A percentile compares a stretch with the other conserved stretches of the same genome.
These are phyloP conservation scores for Beauveria sp. DNA, from an alignment of 2,329 filamentous ascomycete species.

Conservation along the genomic window DNA sequence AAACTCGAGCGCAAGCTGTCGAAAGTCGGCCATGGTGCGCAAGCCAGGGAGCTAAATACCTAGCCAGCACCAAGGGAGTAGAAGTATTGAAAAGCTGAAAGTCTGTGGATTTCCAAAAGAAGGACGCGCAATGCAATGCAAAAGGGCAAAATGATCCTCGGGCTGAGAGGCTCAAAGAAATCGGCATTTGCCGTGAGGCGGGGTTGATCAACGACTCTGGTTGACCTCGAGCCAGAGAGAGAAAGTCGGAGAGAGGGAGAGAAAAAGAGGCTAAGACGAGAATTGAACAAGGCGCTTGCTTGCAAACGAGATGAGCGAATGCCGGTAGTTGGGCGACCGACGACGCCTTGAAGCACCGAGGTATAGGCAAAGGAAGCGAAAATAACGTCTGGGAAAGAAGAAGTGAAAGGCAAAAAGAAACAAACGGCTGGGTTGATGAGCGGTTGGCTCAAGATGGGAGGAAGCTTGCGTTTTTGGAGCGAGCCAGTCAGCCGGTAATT, in stretches of 20 bases:
- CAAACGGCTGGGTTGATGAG: background rate
- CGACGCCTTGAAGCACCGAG: background rate
- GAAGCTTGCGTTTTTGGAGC: background rate
- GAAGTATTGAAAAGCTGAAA: background rate
- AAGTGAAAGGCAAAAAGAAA: background rate
- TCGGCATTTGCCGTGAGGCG: slow-evolving; percentile 7
- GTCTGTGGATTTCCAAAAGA: background rate
- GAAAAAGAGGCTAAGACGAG: background rate
- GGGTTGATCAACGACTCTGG: slow-evolving; percentile 6
- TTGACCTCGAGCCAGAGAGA: background rate
- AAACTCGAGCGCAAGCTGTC: slow-evolving; percentile 45
- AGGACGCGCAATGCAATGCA: slow-evolving; percentile 1
- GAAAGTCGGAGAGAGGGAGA: background rate
- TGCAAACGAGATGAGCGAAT: background rate
- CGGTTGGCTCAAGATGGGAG: background rate
- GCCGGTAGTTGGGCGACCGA: background rate
- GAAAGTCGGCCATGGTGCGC: slow-evolving; percentile 39
- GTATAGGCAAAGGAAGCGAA: background rate
- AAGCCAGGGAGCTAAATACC: background rate
- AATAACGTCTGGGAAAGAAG: background rate
- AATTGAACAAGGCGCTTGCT: background rate
- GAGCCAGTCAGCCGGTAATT: background rate
- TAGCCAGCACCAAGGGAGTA: no score
- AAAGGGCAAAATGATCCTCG: background rate
- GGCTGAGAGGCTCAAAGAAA: background rate